These are phyloP conservation scores for Pterocarpus macrocarpus DNA, from an alignment of 306 rosid genomes.

Conservation along the genomic window DNA sequence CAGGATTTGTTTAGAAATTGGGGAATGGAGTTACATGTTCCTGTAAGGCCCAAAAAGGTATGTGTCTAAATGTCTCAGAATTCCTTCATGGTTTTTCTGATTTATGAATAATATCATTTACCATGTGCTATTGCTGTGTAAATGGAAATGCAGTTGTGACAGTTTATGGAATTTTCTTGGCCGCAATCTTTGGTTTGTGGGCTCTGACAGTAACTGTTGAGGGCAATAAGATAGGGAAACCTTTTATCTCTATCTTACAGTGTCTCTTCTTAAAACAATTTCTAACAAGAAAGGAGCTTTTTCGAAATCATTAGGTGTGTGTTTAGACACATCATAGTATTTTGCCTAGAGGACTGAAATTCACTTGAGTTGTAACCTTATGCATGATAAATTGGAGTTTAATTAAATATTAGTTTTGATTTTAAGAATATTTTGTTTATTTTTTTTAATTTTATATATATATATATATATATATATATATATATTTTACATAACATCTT, in stretches of 20 bases:
- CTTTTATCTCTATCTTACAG: neutral
- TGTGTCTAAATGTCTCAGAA: constrained; percentile 43
- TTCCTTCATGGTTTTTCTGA: constrained; percentile 22
- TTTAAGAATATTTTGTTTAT: too few species aligned
- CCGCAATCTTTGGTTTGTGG: neutral
- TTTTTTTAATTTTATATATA: too few species aligned
- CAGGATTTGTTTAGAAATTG: constrained; percentile 67
- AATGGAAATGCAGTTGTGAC: neutral
- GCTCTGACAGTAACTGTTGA: neutral
- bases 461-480: too few species aligned
- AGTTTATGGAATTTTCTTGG: constrained; percentile 17
- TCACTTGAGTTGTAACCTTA: too few species aligned
- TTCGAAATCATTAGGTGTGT: neutral
- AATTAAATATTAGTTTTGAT: too few species aligned
- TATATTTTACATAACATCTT: too few species aligned
- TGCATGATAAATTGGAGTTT: too few species aligned
- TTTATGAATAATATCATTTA: constrained; percentile 25
- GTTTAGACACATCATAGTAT: neutral
- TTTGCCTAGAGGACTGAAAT: neutral
- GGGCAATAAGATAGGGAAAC: neutral
- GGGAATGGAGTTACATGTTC: constrained; percentile 72
- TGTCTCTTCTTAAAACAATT: constrained; percentile 12
- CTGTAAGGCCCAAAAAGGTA: constrained; percentile 87
- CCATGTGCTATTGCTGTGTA: constrained; percentile 7
- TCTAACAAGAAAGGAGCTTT: neutral